phyloP scores from a whole-genome alignment of 371 early-diverging fungal genomes.

The Vairimorpha necatrix region DNA sequence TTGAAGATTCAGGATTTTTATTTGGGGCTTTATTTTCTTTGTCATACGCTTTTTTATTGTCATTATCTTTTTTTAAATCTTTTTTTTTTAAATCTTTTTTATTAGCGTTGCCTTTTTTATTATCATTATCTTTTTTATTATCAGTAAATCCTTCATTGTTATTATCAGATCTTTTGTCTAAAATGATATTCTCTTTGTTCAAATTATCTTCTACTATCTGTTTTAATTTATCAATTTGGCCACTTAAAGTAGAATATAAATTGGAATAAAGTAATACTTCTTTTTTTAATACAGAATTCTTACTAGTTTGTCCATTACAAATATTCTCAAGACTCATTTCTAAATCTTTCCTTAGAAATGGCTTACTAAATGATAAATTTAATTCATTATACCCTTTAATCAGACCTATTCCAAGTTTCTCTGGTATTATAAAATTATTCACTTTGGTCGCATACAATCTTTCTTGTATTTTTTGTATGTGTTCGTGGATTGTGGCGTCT shows the following conservation, averaged over 20 bases:
- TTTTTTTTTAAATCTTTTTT: neutral
- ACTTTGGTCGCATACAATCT: slow-evolving; percentile 78
- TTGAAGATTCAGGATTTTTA: neutral
- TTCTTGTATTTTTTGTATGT: slow-evolving; percentile 85
- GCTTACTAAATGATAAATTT: slow-evolving; percentile 47
- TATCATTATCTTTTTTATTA: neutral
- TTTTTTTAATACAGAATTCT: slow-evolving; percentile 47
- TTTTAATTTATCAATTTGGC: slow-evolving; percentile 70
- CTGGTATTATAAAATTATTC: slow-evolving; percentile 70
- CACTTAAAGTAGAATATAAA: slow-evolving; percentile 68
- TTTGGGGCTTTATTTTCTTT: neutral
- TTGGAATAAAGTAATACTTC: slow-evolving; percentile 54
- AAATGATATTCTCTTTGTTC: neutral
- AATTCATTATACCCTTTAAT: slow-evolving; percentile 76
- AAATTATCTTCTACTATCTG: neutral
- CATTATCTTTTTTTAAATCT: neutral
- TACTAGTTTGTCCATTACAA: slow-evolving; percentile 41
- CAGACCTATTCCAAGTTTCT: slow-evolving; percentile 80
- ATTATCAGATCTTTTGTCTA: neutral
- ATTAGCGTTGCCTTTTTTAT: neutral
- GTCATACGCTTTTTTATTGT: neutral
- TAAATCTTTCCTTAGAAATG: slow-evolving; percentile 60
- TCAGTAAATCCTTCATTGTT: neutral
- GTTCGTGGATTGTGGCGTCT: slow-evolving; percentile 97
- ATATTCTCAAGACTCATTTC: slow-evolving; percentile 70